phyloP scores from a whole-genome alignment of 108 stramenopile genomes.

The Cyclostephanos tholiformis region DNA sequence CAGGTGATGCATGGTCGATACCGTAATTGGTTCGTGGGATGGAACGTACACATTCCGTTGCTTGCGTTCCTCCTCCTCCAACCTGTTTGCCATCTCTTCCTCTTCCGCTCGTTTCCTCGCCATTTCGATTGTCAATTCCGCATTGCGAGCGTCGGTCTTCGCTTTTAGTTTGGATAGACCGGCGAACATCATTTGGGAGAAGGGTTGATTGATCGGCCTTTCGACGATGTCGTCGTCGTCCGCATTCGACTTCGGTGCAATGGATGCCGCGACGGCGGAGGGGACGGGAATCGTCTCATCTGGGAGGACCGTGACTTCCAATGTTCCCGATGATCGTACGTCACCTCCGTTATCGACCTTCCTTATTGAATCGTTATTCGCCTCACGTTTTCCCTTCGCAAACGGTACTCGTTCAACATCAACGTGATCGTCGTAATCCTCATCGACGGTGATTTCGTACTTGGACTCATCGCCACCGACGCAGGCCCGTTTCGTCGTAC shows the following conservation, averaged over 20 bases:
- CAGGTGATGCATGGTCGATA: constrained; percentile 37
- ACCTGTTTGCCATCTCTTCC: constrained; percentile 30
- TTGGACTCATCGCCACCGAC: too few species aligned
- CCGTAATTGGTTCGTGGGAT: constrained; percentile 27
- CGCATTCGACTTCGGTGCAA: neutral
- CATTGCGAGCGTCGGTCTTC: constrained; percentile 37
- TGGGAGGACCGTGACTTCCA: neutral
- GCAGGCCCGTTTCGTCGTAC: neutral
- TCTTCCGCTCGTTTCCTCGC: constrained; percentile 35
- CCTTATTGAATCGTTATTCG: constrained; percentile 23
- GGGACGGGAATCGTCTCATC: neutral
- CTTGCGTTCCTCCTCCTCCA: constrained; percentile 54
- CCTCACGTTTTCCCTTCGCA: constrained; percentile 40
- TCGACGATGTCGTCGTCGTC: neutral
- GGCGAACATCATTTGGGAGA: constrained; percentile 44
- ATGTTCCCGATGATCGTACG: constrained; percentile 1
- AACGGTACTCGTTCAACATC: neutral
- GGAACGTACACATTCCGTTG: constrained; percentile 39
- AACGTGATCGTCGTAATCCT: constrained; percentile 21
- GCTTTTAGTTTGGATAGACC: constrained; percentile 37
- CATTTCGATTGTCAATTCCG: constrained; percentile 35
- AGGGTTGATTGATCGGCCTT: constrained; percentile 11
- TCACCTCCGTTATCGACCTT: constrained; percentile 11
- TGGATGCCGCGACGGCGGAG: neutral
- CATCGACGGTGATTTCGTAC: neutral